Conservation (phyloP, 805 yeast genomes). For the Kuraishia capsulata region DNA sequence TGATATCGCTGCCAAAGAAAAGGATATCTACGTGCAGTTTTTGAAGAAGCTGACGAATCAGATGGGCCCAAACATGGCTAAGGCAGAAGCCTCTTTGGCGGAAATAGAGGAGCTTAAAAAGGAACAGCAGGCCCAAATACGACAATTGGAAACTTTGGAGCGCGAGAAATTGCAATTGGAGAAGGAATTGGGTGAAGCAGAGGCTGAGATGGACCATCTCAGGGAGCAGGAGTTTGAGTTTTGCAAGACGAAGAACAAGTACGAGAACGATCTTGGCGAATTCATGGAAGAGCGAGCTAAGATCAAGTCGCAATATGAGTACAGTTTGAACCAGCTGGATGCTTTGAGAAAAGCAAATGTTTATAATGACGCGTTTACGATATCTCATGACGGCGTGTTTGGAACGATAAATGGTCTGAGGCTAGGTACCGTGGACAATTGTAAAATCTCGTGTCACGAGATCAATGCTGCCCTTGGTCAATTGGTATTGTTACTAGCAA, state of each 20-base stretch:
- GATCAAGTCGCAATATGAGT: constrained; percentile 52
- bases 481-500: constrained; percentile 56
- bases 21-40: constrained; percentile 70
- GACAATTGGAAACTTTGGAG: constrained; percentile 34
- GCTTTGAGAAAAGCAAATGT: constrained; percentile 69
- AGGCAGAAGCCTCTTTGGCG: constrained; percentile 33
- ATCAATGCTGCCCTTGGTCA: constrained; percentile 91
- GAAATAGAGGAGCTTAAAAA: constrained; percentile 37
- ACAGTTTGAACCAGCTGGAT: constrained; percentile 58
- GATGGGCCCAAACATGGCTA: constrained; percentile 30
- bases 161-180: constrained; percentile 34
- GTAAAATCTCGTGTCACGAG: constrained; percentile 79
- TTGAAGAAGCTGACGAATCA: constrained; percentile 58
- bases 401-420: constrained; percentile 84
- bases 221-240: constrained; percentile 36
- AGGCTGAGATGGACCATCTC: constrained; percentile 26
- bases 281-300: constrained; percentile 51
- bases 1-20: constrained; percentile 65
- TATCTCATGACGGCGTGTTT: constrained; percentile 75
- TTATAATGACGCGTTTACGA: constrained; percentile 73
- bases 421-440: constrained; percentile 56
- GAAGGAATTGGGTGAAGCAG: constrained; percentile 34
- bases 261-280: constrained; percentile 41
- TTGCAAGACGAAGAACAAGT: constrained; percentile 41
- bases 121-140: constrained; percentile 26